Evolutionary conservation across 208 protist species (phyloP).

Genomic region (Acanthamoeba royreba): DNA sequence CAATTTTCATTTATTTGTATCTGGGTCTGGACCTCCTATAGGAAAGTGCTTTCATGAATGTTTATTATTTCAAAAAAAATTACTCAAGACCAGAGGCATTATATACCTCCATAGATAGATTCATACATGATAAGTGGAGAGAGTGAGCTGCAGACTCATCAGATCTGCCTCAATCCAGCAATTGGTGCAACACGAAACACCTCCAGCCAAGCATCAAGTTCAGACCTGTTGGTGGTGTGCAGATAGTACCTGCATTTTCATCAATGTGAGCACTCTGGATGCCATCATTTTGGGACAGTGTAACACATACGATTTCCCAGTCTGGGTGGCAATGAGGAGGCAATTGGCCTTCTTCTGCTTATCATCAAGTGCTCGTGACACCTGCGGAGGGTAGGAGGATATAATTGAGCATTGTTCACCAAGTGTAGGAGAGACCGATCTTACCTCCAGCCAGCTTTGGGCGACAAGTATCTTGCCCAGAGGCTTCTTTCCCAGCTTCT

Average conservation of each 20-base stretch:
- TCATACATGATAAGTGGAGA: no score
- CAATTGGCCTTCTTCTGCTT: constrained; percentile 16
- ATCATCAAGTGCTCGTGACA: not conserved
- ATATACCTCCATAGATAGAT: no score
- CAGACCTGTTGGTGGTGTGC: not conserved
- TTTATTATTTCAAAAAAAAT: no score
- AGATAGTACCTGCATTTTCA: not conserved
- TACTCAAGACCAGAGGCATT: no score
- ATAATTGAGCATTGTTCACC: no score
- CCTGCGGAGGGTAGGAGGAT: no score
- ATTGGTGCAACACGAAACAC: not conserved
- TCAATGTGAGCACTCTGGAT: not conserved
- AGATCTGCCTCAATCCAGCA: not conserved
- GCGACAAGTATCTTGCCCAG: not conserved
- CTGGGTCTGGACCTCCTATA: no score
- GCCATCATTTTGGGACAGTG: not conserved
- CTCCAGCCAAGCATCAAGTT: not conserved
- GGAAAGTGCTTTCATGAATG: no score
- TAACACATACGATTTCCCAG: not conserved
- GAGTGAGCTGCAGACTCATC: no score
- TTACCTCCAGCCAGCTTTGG: not conserved
- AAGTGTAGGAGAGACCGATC: no score
- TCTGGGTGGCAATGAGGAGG: not conserved
- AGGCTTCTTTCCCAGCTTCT: not conserved
- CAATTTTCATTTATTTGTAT: no score